These are phyloP conservation scores for Leishmania martiniquensis DNA, from an alignment of 208 protist genomes.

Conservation along the genomic window DNA sequence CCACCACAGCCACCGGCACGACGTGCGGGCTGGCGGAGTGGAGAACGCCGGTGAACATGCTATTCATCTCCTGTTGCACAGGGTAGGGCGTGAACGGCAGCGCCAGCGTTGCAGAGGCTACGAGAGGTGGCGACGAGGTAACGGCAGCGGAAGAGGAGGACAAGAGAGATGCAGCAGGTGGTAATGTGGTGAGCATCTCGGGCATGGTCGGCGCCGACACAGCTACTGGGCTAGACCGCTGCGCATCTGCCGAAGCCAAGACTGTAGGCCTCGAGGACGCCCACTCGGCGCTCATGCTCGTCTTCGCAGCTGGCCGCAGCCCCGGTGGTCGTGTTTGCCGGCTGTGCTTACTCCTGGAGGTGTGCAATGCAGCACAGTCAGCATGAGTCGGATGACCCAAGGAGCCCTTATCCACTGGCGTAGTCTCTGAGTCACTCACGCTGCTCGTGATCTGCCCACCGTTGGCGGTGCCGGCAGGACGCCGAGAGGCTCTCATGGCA, in stretches of 20 bases:
- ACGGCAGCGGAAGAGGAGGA: background rate
- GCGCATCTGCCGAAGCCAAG: background rate
- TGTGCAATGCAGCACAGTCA: background rate
- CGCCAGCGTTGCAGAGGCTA: constrained; percentile 8
- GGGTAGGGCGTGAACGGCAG: constrained; percentile 86
- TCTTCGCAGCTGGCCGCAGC: background rate
- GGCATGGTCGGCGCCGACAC: background rate
- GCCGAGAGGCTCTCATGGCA: background rate
- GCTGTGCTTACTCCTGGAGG: background rate
- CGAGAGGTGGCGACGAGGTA: background rate
- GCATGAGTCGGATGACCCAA: background rate
- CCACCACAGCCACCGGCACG: constrained; percentile 71
- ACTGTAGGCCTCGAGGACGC: background rate
- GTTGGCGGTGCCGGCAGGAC: background rate
- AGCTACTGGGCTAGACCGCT: background rate
- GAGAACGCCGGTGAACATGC: constrained; percentile 50
- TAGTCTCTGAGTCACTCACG: background rate
- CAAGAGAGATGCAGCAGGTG: background rate
- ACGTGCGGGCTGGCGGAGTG: constrained; percentile 29
- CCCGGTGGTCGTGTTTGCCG: constrained; percentile 4
- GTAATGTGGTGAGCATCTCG: background rate
- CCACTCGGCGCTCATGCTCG: background rate
- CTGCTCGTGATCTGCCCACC: background rate
- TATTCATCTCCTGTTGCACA: constrained; percentile 91
- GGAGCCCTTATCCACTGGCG: background rate